Conservation (phyloP, 2,329 filamentous ascomycete genomes). For the Lecanosticta acicola region DNA sequence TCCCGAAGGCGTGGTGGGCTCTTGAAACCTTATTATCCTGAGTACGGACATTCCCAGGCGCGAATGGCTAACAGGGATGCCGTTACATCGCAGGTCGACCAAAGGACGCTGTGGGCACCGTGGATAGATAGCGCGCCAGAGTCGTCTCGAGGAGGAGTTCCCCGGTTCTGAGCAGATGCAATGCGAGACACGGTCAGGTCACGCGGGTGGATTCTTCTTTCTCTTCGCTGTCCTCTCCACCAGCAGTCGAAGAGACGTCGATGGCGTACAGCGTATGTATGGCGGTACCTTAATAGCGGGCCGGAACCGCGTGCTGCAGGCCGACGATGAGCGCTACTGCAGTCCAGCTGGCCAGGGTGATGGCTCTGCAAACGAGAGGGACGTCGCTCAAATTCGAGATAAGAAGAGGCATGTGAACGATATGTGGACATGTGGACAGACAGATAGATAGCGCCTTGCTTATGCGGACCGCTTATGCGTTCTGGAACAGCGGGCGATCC, state of each 20-base stretch:
- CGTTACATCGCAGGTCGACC: background rate
- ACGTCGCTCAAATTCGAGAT: no score
- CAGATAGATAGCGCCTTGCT: no score
- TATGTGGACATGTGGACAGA: no score
- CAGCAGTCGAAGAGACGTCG: background rate
- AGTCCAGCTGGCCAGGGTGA: no score
- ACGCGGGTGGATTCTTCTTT: background rate
- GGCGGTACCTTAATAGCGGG: background rate
- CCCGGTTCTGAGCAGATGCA: background rate
- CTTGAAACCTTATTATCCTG: background rate
- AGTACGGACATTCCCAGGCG: background rate
- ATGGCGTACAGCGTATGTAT: no score
- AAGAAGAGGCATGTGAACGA: no score
- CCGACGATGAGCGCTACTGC: background rate
- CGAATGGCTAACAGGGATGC: background rate
- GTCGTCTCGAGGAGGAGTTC: no score
- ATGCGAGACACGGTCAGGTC: background rate
- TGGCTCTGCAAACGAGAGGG: no score
- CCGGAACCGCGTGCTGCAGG: background rate
- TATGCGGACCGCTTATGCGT: no score
- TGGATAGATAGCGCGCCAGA: no score
- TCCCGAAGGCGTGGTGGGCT: background rate
- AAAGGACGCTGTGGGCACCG: background rate
- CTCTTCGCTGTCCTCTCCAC: background rate
- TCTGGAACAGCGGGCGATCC: no score